phyloP scores from a whole-genome alignment of 108 stramenopile genomes.

The Cyclotella choctawhatcheeana region DNA sequence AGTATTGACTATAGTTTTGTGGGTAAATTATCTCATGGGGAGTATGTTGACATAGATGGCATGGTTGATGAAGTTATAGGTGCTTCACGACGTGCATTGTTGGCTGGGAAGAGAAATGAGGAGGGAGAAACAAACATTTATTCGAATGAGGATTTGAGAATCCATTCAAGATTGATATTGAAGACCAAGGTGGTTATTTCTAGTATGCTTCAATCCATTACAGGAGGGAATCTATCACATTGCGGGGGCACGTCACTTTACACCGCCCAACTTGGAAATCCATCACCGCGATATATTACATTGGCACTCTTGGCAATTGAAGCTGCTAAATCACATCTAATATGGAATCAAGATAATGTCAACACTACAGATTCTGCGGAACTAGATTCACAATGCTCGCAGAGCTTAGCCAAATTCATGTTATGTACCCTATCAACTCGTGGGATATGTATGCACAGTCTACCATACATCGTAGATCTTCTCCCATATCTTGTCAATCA shows the following conservation, averaged over 20 bases:
- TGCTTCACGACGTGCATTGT: constrained; percentile 10
- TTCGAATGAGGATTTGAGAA: constrained; percentile 14
- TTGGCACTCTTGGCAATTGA: constrained; percentile 28
- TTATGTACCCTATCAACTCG: constrained; percentile 11
- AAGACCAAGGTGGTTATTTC: constrained; percentile 28
- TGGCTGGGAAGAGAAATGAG: background rate
- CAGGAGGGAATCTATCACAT: background rate
- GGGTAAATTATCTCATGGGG: background rate
- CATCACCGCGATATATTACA: background rate
- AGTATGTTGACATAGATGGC: background rate
- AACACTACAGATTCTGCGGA: background rate
- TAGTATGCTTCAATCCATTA: constrained; percentile 17
- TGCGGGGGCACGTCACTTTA: background rate
- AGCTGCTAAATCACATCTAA: constrained; percentile 22
- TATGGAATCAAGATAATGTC: background rate
- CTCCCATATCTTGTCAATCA: constrained; percentile 26
- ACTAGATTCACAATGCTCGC: constrained; percentile 12
- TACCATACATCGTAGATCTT: constrained; percentile 29
- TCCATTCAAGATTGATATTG: constrained; percentile 36
- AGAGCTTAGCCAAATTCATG: constrained; percentile 32
- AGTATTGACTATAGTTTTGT: background rate
- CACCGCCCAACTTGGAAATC: background rate
- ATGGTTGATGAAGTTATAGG: constrained; percentile 20
- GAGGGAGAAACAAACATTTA: constrained; percentile 21
- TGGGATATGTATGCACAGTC: constrained; percentile 21